phyloP scores from a whole-genome alignment of 352 stramenopile genomes.

The Phytopythium delawarense region DNA sequence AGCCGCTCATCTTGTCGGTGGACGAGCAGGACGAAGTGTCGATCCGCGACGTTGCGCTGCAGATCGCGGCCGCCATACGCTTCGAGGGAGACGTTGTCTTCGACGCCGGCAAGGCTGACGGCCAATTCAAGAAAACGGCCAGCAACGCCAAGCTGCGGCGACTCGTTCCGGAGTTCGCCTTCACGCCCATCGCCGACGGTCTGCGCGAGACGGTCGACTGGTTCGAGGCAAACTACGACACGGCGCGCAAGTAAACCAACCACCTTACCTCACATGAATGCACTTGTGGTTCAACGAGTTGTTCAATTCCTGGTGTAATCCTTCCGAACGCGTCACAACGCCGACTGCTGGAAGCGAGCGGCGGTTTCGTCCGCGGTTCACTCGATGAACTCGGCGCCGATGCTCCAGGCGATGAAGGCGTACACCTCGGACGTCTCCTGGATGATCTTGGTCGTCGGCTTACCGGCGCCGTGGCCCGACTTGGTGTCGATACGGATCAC shows the following conservation, averaged over 20 bases:
- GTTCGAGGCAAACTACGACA: conserved; percentile 49
- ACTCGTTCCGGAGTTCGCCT: conserved; percentile 90
- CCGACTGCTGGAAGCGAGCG: neutral
- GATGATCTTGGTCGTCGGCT: conserved; percentile 87
- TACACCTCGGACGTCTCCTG: conserved; percentile 83
- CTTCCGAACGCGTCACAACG: neutral
- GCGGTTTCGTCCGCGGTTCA: conserved; percentile 7
- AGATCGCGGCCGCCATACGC: conserved; percentile 74
- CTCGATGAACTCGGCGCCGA: conserved; percentile 38
- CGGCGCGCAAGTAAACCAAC: conserved; percentile 31
- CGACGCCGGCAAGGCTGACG: conserved; percentile 94
- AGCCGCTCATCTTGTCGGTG: conserved; percentile 96
- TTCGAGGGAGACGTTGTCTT: conserved; percentile 87
- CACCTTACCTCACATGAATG: neutral
- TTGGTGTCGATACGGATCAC: conserved; percentile 90
- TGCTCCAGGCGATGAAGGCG: conserved; percentile 81
- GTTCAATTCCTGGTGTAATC: neutral
- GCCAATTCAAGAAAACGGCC: conserved; percentile 99
- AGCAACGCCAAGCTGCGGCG: conserved; percentile 94
- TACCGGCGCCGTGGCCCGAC: conserved; percentile 85
- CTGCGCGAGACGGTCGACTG: conserved; percentile 44
- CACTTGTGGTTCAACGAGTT: neutral
- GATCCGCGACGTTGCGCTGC: conserved; percentile 91
- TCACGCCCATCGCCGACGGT: conserved; percentile 92
- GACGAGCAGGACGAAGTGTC: conserved; percentile 93